Conservation (phyloP, 2,329 filamentous ascomycete genomes). For the Colletotrichum cuscutae region DNA sequence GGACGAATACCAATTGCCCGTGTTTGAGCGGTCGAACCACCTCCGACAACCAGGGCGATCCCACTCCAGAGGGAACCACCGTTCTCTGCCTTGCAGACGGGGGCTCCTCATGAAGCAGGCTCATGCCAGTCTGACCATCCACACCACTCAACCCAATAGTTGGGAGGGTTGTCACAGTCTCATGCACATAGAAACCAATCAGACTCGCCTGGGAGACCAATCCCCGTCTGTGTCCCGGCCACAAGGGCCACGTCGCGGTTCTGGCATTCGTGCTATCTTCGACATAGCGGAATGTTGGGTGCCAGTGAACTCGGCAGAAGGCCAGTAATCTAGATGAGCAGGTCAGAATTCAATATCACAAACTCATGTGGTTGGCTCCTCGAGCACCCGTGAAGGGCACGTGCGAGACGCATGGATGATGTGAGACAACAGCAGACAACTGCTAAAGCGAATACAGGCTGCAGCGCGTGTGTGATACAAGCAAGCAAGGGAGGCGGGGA, state of each 20-base stretch:
- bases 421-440: conserved; percentile 26
- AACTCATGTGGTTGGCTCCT: conserved; percentile 23
- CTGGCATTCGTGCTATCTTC: conserved; percentile 4
- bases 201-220: conserved; percentile 2
- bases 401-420: conserved; percentile 30
- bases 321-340: conserved; percentile 16
- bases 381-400: conserved; percentile 1
- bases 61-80: conserved; percentile 25
- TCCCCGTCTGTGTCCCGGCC: not conserved
- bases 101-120: conserved; percentile 6
- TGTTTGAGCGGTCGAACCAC: conserved; percentile 12
- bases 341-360: not conserved
- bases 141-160: not conserved
- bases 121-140: conserved; percentile 16
- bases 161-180: conserved; percentile 16
- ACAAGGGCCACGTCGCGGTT: conserved; percentile 22
- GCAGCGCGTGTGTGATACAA: not conserved
- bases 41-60: conserved; percentile 15
- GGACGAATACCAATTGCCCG: conserved; percentile 28
- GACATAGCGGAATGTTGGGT: not conserved
- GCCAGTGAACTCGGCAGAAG: not conserved
- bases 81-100: conserved; percentile 1
- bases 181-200: conserved; percentile 29
- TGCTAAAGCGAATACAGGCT: not conserved
- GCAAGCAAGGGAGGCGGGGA: not conserved